A percentile compares a stretch with the other conserved stretches of the same genome.
Evolutionary conservation across 805 yeast genomes (phyloP).

Genomic region (Yarrowia sp.): DNA sequence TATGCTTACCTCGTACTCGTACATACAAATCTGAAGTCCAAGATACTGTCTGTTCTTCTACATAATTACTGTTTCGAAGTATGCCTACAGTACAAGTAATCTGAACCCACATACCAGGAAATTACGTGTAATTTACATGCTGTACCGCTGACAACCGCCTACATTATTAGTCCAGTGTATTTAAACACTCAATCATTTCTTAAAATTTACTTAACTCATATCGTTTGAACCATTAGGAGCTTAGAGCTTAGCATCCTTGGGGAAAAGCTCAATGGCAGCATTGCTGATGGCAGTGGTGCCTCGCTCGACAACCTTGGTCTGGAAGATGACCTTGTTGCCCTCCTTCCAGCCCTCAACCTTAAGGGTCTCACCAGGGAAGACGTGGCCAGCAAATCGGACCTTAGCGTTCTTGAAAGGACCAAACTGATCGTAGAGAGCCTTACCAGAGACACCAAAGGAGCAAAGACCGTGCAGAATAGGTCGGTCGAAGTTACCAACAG

Average conservation of each 20-base stretch:
- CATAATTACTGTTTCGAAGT: too few relatives aligned
- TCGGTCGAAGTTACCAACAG: conserved; percentile 78
- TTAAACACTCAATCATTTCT: conserved; percentile 11
- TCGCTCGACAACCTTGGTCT: conserved; percentile 81
- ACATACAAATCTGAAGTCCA: too few relatives aligned
- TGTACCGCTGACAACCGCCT: too few relatives aligned
- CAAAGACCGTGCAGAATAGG: conserved; percentile 96
- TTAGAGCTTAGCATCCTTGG: conserved; percentile 42
- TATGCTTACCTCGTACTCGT: too few relatives aligned
- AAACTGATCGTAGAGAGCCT: conserved; percentile 75
- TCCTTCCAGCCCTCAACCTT: conserved; percentile 84
- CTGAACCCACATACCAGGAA: too few relatives aligned
- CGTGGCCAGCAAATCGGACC: conserved; percentile 88
- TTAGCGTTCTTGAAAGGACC: conserved; percentile 86
- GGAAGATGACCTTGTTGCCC: conserved; percentile 75
- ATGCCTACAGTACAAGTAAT: too few relatives aligned
- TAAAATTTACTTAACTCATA: conserved; percentile 23
- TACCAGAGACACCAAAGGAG: conserved; percentile 80
- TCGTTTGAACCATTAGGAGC: neutral
- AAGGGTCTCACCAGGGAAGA: conserved; percentile 92
- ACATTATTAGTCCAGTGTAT: too few relatives aligned
- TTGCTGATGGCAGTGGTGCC: conserved; percentile 78
- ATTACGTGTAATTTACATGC: too few relatives aligned
- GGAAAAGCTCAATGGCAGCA: conserved; percentile 75
- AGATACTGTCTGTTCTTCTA: too few relatives aligned